A percentile compares a stretch with the other conserved stretches of the same genome.
These are phyloP conservation scores for Celoporthe dispersa DNA, from an alignment of 2,329 filamentous ascomycete species.

Conservation along the genomic window DNA sequence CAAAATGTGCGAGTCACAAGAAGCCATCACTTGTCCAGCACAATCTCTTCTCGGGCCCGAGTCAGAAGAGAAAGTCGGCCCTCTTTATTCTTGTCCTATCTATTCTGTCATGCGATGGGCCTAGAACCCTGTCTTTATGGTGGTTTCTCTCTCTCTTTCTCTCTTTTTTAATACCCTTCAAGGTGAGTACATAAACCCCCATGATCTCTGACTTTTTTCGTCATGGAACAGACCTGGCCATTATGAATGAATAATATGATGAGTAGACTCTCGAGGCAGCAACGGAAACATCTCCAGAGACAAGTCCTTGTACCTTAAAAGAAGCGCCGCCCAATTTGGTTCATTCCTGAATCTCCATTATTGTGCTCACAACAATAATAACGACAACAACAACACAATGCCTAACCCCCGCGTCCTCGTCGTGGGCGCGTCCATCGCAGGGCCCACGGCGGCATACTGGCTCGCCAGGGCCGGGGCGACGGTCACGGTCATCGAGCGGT, in stretches of 20 bases:
- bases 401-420: conserved; percentile 40
- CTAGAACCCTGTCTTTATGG: background rate
- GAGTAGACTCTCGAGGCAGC: no score
- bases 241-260: no score
- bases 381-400: conserved; percentile 25
- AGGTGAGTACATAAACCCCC: background rate
- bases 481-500: conserved; percentile 36
- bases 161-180: no score
- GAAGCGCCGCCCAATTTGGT: no score
- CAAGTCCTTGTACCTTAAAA: no score
- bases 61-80: background rate
- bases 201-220: background rate
- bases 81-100: background rate
- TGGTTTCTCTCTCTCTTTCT: no score
- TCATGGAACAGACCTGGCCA: no score
- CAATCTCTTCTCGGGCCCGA: background rate
- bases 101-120: background rate
- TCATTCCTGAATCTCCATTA: no score
- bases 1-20: background rate
- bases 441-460: conserved; percentile 36
- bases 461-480: conserved; percentile 36
- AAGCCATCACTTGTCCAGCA: background rate
- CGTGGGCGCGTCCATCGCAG: conserved; percentile 35
- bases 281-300: no score
- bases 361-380: no score